These are phyloP conservation scores for Jatropha curcas DNA, from an alignment of 345 rosid species.

Conservation along the genomic window DNA sequence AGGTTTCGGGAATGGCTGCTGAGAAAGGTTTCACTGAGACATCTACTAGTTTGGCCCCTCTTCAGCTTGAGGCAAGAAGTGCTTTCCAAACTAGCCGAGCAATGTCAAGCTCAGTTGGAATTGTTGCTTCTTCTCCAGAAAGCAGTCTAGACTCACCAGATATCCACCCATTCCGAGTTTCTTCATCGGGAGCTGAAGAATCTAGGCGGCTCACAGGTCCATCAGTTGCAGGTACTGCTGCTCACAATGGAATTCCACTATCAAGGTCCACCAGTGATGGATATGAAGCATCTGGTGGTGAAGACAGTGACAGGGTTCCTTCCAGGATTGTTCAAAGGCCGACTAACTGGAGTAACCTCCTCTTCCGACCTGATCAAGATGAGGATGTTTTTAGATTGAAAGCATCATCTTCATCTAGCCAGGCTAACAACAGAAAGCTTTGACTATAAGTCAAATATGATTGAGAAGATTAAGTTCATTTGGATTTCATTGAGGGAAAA, in stretches of 20 bases:
- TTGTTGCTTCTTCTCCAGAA: conserved; percentile 85
- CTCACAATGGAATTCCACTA: conserved; percentile 66
- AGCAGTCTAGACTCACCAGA: conserved; percentile 97
- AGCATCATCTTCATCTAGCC: conserved; percentile 50
- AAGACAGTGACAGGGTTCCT: conserved; percentile 93
- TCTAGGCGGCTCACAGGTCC: conserved; percentile 57
- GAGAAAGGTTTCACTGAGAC: conserved; percentile 56
- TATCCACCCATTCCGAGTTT: conserved; percentile 80
- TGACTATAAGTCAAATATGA: conserved; percentile 27
- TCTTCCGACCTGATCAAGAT: conserved; percentile 46
- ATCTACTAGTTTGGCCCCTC: conserved; percentile 78
- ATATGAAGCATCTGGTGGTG: conserved; percentile 97
- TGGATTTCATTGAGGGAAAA: conserved; percentile 3
- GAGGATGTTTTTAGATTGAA: conserved; percentile 49
- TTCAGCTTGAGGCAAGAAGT: conserved; percentile 88
- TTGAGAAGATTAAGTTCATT: conserved; percentile 17
- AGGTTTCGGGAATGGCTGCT: conserved; percentile 35
- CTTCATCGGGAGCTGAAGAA: conserved; percentile 79
- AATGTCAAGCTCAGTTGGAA: conserved; percentile 73
- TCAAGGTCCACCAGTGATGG: conserved; percentile 95
- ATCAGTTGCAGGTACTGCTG: conserved; percentile 45
- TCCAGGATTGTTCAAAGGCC: conserved; percentile 68
- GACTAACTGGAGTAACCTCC: conserved; percentile 57
- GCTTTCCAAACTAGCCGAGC: conserved; percentile 92
- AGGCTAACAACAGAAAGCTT: conserved; percentile 38